A percentile compares a stretch with the other conserved stretches of the same genome.
Conservation (phyloP, 2,329 filamentous ascomycete genomes). For the Verticillium tricorpus region DNA sequence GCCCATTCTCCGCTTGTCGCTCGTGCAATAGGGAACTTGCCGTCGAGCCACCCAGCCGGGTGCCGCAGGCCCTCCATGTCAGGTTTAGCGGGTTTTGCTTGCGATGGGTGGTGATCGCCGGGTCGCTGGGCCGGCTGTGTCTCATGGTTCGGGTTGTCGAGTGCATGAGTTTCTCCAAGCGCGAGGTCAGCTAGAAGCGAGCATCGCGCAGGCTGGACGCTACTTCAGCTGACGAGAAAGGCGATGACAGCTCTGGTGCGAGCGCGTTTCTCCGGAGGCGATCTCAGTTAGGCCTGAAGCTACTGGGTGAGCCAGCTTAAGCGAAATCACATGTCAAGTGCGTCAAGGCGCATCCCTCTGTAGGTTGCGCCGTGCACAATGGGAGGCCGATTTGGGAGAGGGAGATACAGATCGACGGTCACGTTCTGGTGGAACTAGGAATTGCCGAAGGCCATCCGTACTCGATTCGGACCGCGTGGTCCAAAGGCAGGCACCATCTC, state of each 20-base stretch:
- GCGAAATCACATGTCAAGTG: not conserved
- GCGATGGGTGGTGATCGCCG: not conserved
- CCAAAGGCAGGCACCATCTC: no score
- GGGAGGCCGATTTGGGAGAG: no score
- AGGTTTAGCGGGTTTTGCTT: not conserved
- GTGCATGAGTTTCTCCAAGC: not conserved
- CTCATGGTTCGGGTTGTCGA: not conserved
- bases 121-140: not conserved
- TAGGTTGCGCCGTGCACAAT: no score
- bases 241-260: not conserved
- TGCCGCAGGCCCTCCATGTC: not conserved
- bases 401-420: no score
- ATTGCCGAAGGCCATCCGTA: no score
- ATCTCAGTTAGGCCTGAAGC: no score
- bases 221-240: not conserved
- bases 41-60: not conserved
- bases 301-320: no score
- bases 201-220: not conserved
- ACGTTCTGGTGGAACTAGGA: no score
- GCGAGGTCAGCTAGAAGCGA: not conserved
- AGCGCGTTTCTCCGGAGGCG: not conserved
- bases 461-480: no score
- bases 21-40: not conserved
- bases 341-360: no score
- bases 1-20: not conserved